Base-by-base conservation (phyloP, 257 asterid species). In the Nicotiana obtusifolia region DNA sequence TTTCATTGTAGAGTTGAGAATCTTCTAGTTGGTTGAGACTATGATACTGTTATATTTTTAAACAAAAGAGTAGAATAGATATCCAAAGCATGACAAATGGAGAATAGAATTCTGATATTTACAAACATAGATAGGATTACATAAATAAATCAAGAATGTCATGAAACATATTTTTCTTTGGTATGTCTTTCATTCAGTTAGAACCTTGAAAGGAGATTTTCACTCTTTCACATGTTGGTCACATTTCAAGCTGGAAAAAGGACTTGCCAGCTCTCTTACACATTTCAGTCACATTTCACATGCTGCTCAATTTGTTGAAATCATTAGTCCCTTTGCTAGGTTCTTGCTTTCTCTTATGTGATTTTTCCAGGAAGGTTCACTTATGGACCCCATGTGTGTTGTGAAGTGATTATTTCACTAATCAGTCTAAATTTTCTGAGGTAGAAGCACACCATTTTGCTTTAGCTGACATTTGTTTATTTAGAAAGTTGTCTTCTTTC, bases 211-310 rank as follows among this genome's bases (percentile, higher is more conserved):
- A 30, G 75, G 49, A 11, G 3, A 16, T 65, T 64, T 17, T 26
- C 77, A 37, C 24, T 10, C 78, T 69, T 68, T 69, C 4, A 11
- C 20, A 69, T 69, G 11, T 41, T 41, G 78, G 59, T 41, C 53
- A 11, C 78, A 69, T 69, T 69, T 69, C 78, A 41, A 41, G 53
- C 78, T 41, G 31, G 31, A 69, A 69, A 41, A 69, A 69, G 78
- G 59, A 71, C 47, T 71, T 71, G 33, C 13, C 30, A 44, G 59
- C 56, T 20, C 59, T 71, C 20, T n/a, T 69, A 20, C 19, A 41
- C 54, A 67, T 67, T 19, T 33, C 24, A 35, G 10, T 68, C 54
- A 35, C 57, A 41, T 44, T 37, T 68, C 56, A 68, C 56, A 37
- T 68, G 77, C 56, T 35, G 54, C 30, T 35, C 30, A 26, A 8